phyloP scores from a whole-genome alignment of 75 land plant species.

The Selaginella tamariscina region DNA sequence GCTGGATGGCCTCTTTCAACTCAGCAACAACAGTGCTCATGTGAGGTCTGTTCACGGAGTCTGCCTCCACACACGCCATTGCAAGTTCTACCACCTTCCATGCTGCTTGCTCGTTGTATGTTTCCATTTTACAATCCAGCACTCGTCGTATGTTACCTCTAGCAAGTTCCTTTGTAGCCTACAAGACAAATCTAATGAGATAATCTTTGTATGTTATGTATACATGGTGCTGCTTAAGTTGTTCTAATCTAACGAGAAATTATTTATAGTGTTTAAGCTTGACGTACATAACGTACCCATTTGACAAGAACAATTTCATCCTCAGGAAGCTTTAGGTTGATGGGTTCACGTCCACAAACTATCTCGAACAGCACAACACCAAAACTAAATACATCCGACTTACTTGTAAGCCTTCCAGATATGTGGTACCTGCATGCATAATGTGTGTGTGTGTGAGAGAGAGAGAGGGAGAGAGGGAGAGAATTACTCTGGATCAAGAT shows the following conservation, averaged over 20 bases:
- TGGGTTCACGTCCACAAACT: background rate
- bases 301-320: background rate
- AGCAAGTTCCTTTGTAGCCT: background rate
- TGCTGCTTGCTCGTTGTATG: background rate
- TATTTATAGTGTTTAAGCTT: no score
- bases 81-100: conserved; percentile 5
- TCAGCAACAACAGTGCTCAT: background rate
- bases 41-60: background rate
- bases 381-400: background rate
- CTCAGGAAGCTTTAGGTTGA: background rate
- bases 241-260: no score
- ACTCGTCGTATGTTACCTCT: background rate
- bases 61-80: conserved; percentile 1
- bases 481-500: background rate
- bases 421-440: background rate
- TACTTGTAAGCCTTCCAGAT: background rate
- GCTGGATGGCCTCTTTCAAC: background rate
- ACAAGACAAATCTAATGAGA: background rate
- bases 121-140: background rate
- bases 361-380: background rate
- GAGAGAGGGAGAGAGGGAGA: background rate
- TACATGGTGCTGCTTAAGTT: no score
- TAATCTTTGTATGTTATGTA: no score
- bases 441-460: background rate
- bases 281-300: background rate